phyloP scores from a whole-genome alignment of 495 filamentous ascomycete species.

The Neurospora cerealis region DNA sequence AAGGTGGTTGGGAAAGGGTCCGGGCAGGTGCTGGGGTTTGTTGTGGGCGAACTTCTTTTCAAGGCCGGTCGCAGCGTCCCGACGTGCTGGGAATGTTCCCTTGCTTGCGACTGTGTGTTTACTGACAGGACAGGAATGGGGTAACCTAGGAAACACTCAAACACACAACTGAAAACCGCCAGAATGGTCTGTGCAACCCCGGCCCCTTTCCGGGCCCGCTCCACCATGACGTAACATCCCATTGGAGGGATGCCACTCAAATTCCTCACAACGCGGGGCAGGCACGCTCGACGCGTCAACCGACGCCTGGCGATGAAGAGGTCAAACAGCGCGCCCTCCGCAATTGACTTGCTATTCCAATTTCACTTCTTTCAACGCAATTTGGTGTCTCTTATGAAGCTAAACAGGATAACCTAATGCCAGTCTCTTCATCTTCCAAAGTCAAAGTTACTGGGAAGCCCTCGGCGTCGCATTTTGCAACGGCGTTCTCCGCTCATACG shows the following conservation, averaged over 20 bases:
- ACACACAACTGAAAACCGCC: background rate
- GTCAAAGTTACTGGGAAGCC: background rate
- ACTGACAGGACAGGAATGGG: background rate
- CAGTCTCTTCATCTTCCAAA: background rate
- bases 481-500: background rate
- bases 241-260: background rate
- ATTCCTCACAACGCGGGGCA: background rate
- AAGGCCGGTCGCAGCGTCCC: background rate
- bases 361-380: background rate
- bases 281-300: background rate
- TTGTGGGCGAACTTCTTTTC: background rate
- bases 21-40: background rate
- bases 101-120: background rate
- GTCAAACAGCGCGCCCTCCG: background rate
- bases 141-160: background rate
- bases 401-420: background rate
- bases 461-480: background rate
- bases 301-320: background rate
- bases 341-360: background rate
- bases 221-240: background rate
- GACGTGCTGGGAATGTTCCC: background rate
- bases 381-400: background rate
- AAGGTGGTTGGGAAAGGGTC: background rate
- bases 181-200: background rate
- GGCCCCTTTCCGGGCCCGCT: background rate